Evolutionary conservation across 1,284 basidiomycete species (phyloP), one percentile per base, ranked within the genome.

Genomic region (Puccinia horiana): DNA sequence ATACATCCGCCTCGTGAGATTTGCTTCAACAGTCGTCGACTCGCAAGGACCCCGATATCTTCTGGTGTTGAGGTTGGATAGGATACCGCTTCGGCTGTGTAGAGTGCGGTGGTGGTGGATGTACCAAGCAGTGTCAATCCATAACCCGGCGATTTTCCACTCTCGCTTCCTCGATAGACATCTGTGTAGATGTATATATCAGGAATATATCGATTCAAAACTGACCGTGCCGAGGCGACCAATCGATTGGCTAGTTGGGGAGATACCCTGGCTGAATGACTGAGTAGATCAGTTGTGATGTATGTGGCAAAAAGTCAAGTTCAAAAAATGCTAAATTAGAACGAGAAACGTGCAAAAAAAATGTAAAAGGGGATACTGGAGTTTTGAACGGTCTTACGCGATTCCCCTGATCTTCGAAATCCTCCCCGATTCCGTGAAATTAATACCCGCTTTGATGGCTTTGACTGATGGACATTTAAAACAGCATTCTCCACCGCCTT

Each of bases 131-230:
- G 89, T 42, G 92, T 95, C 23, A 99, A 88, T 0, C 94, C 96
- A 87, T 96, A 99, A 0, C 97, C 97, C 1, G 97, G 97, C 0
- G 96, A 98, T 88, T 95, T 97, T 87, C 97, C 97, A 84, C 94
- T 94, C 83, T 99, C 97, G 35, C 95, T 94, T 12, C 96, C 96
- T 86, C 97, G 95, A 88, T 98, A 99, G 18, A 98, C 95, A 85
- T 99, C 97, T 0, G 97, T 97, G 87, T 98, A 97, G 40, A 99
- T 91, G 87, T 99, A 98, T 42, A 98, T 94, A 86, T 99, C 97
- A 37, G 96, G 96, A 83, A 99, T 97, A 87, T 94, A 98, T 4
- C 96, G 92, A 86, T 98, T 98, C 52, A 99, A 90, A 35, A 99
- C 90, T 2, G 93, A 93, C 61, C 97, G 91, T 14, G 94, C 92